Conservation (phyloP, 768 basidiomycete genomes). For the Pleurotus cornucopiae region DNA sequence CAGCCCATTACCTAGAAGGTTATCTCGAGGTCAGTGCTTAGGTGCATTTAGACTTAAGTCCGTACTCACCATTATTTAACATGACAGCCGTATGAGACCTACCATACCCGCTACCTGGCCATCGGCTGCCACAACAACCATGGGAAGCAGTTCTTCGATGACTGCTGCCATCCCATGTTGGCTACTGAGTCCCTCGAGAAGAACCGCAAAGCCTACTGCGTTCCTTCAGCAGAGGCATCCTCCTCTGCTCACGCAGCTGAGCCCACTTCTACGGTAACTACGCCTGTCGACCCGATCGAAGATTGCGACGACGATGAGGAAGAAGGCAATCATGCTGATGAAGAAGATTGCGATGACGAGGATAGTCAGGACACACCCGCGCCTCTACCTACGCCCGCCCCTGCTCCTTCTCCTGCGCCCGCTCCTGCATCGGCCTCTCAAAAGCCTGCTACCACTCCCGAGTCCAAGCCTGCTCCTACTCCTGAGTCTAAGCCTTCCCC, state of each 20-base stretch:
- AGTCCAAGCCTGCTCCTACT: slow-evolving; percentile 10
- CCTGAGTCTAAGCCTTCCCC: slow-evolving; percentile 3
- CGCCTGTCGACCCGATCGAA: slow-evolving; percentile 23
- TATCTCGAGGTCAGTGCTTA: slow-evolving; percentile 38
- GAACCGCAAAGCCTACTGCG: slow-evolving; percentile 50
- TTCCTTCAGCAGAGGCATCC: slow-evolving; percentile 30
- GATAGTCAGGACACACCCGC: slow-evolving; percentile 14
- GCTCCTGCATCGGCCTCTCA: slow-evolving; percentile 15
- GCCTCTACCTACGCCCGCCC: slow-evolving; percentile 15
- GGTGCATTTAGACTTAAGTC: slow-evolving; percentile 4
- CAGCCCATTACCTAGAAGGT: slow-evolving; percentile 37
- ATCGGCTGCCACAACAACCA: slow-evolving; percentile 47
- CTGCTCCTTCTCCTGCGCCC: slow-evolving; percentile 15
- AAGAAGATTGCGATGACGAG: slow-evolving; percentile 10
- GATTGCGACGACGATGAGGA: slow-evolving; percentile 29
- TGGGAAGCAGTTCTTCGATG: slow-evolving; percentile 53
- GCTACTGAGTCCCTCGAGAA: slow-evolving; percentile 43
- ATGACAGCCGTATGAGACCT: slow-evolving; percentile 42
- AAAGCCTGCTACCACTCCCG: slow-evolving; percentile 10
- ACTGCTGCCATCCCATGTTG: slow-evolving; percentile 70
- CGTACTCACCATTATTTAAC: neutral
- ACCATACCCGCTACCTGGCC: slow-evolving; percentile 61
- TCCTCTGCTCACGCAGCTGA: slow-evolving; percentile 19
- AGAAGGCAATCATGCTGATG: slow-evolving; percentile 19
- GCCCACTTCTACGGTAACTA: slow-evolving; percentile 22